A percentile compares a stretch with the other conserved stretches of the same genome.
Conservation (phyloP, 2,329 filamentous ascomycete genomes). For the Lithohypha guttulata region DNA sequence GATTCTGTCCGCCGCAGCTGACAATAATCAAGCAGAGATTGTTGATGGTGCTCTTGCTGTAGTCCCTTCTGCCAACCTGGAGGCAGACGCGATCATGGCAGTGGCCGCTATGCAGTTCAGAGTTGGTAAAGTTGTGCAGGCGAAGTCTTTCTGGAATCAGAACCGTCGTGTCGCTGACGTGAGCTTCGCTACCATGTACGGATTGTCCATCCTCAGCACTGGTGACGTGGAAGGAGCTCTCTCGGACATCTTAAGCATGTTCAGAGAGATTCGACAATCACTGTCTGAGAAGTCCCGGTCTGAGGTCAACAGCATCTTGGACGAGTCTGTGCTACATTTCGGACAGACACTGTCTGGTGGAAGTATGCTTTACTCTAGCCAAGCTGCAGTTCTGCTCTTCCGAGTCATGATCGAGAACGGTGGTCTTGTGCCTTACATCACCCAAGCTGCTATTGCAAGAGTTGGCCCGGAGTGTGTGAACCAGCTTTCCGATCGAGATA, state of each 20-base stretch:
- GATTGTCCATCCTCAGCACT: constrained; percentile 74
- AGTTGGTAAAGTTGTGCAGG: constrained; percentile 64
- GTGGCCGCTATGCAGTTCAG: constrained; percentile 81
- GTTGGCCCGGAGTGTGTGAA: constrained; percentile 50
- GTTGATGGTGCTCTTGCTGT: constrained; percentile 57
- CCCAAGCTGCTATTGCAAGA: constrained; percentile 50
- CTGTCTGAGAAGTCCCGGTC: constrained; percentile 35
- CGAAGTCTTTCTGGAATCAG: constrained; percentile 63
- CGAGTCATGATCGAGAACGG: constrained; percentile 58
- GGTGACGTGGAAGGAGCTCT: constrained; percentile 76
- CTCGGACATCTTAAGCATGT: constrained; percentile 71
- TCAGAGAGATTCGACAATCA: constrained; percentile 63
- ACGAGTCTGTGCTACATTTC: constrained; percentile 69
- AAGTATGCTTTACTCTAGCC: constrained; percentile 41
- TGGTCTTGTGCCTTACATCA: constrained; percentile 48
- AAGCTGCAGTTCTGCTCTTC: constrained; percentile 48
- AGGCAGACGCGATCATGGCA: constrained; percentile 54
- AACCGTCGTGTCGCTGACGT: constrained; percentile 40
- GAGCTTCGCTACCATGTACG: constrained; percentile 72
- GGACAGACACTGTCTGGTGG: constrained; percentile 46
- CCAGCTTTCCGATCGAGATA: constrained; percentile 40
- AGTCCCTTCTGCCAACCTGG: constrained; percentile 41
- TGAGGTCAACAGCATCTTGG: constrained; percentile 60
- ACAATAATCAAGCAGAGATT: constrained; percentile 59
- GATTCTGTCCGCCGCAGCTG: constrained; percentile 68